Evolutionary conservation across 108 stramenopile species (phyloP).

Genomic region (Cylindrotheca closterium): DNA sequence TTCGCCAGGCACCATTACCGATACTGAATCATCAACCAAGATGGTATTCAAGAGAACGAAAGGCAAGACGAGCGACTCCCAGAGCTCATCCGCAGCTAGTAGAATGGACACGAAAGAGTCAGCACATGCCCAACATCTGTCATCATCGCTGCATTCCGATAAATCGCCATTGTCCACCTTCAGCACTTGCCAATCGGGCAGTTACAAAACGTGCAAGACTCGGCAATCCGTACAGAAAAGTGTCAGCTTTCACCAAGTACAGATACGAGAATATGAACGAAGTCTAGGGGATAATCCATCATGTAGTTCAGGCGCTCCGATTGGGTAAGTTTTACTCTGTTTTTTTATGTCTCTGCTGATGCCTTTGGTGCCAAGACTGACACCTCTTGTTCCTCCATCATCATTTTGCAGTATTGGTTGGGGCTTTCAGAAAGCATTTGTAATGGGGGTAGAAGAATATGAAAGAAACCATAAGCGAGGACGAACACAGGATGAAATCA

Average conservation of each 20-base stretch:
- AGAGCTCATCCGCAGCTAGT: too few relatives aligned
- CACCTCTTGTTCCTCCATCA: neutral
- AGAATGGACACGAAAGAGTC: too few relatives aligned
- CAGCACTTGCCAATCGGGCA: too few relatives aligned
- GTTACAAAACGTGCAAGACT: too few relatives aligned
- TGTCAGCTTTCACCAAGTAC: conserved; percentile 20
- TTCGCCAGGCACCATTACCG: too few relatives aligned
- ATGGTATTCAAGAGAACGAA: too few relatives aligned
- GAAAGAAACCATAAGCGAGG: conserved; percentile 29
- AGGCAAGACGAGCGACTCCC: too few relatives aligned
- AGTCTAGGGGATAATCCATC: conserved; percentile 16
- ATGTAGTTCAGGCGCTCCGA: conserved; percentile 22
- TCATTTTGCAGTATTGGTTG: conserved; percentile 25
- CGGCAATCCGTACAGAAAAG: too few relatives aligned
- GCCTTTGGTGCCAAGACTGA: neutral
- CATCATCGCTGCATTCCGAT: too few relatives aligned
- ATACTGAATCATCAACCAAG: too few relatives aligned
- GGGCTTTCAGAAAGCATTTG: conserved; percentile 3
- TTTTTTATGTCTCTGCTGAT: neutral
- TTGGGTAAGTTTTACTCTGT: conserved; percentile 24
- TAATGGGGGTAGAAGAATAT: conserved; percentile 25
- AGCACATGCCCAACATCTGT: too few relatives aligned
- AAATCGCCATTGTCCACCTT: too few relatives aligned
- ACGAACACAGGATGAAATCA: conserved; percentile 29
- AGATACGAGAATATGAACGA: conserved; percentile 31